Evolutionary conservation across 345 rosid species (phyloP), one percentile per base, ranked within the genome.

Genomic region (Pistacia vera): DNA sequence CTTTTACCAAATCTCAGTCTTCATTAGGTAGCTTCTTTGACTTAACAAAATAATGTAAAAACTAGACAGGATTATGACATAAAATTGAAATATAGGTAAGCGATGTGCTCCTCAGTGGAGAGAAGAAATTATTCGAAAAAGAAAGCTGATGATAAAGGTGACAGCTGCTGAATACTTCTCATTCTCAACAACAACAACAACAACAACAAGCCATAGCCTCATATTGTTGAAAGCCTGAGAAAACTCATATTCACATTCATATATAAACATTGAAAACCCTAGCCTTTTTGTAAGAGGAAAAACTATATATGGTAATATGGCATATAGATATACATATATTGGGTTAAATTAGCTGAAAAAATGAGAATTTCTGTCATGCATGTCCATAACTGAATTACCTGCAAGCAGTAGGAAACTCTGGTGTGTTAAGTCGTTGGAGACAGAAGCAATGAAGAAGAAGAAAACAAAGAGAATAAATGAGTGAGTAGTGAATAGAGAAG

Each of bases 1-100:
- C 62, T 76, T 56, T 51, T 60, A 76, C 83, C 80, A 75, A 75
- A 58, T 68, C 51, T 57, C 16, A n/a, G 71, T 59, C 65, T 46
- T 75, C 38, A 41, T 72, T 65, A 72, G 75, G 64, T 72, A 64
- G 64, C 65, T 59, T 73, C 72, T 74, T 78, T 78, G 85, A 82
- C 84, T 72, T 52, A 58, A 20, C 46, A 63, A 73, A 59, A 56
- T 64, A 8, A 36, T 28, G 71, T 61, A 55, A 41, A 75, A 35
- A n/a, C 25, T 5, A 11, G 62, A 80, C 66, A 73, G 54, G 35
- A 66, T 66, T 28, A 44, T 72, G 75, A 54, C n/a, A 46, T 17
- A 18, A 3, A 78, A n/a, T 61, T 8, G 59, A 49, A 48, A 71
- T 71, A n/a, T 59, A 22, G 65, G 75, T 59, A 25, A 71, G 66